phyloP scores from a whole-genome alignment of 192 early-diverging fungal genomes.

The Allomyces macrogynus region DNA sequence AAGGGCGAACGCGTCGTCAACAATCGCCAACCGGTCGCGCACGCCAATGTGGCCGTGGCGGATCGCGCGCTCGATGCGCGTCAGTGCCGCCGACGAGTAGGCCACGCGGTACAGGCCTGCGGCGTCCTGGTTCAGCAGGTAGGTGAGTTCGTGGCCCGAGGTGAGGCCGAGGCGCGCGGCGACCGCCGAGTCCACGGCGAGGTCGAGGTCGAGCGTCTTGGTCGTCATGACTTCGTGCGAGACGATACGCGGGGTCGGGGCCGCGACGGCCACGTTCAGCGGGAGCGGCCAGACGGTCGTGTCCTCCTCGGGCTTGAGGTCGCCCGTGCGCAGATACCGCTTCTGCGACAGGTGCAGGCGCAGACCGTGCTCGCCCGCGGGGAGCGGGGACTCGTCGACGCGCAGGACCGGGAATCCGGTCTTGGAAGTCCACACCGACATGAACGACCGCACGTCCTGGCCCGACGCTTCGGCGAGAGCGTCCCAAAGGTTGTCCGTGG shows the following conservation, averaged over 20 bases:
- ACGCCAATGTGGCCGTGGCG: slow-evolving; percentile 14
- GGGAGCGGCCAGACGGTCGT: slow-evolving; percentile 68
- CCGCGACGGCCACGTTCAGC: slow-evolving; percentile 30
- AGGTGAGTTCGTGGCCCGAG: slow-evolving; percentile 30
- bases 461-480: slow-evolving; percentile 60
- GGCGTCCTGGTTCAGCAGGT: slow-evolving; percentile 67
- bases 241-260: slow-evolving; percentile 2
- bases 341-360: slow-evolving; percentile 48
- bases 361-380: slow-evolving; percentile 14
- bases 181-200: slow-evolving; percentile 19
- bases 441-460: slow-evolving; percentile 57
- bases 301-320: slow-evolving; percentile 56
- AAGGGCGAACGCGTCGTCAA: slow-evolving; percentile 64
- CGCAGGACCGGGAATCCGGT: slow-evolving; percentile 70
- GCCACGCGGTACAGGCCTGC: slow-evolving; percentile 75
- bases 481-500: slow-evolving; percentile 71
- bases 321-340: slow-evolving; percentile 70
- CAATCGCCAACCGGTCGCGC: slow-evolving; percentile 58
- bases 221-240: slow-evolving; percentile 6
- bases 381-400: slow-evolving; percentile 30
- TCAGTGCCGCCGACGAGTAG: slow-evolving; percentile 32
- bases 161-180: slow-evolving; percentile 24
- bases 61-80: slow-evolving; percentile 27
- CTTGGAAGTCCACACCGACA: slow-evolving; percentile 72
- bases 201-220: slow-evolving; percentile 2